These are phyloP conservation scores for Argentina anserina DNA, from an alignment of 306 rosid species.

Conservation along the genomic window DNA sequence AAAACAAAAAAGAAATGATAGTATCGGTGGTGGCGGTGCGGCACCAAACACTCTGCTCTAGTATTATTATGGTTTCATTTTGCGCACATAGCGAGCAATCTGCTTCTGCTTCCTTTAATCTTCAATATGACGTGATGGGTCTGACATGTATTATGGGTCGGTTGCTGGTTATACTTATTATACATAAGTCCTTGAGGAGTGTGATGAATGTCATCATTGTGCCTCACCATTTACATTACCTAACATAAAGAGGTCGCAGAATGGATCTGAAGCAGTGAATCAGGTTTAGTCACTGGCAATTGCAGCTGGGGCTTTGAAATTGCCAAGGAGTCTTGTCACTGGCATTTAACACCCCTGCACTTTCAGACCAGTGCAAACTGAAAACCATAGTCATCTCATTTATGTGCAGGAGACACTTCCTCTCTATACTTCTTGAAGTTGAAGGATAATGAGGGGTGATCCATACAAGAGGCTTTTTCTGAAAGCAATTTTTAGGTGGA, in stretches of 20 bases:
- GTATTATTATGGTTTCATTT: not conserved
- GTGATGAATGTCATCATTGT: not conserved
- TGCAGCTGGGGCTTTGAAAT: slow-evolving; percentile 7
- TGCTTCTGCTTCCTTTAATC: not conserved
- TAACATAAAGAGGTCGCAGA: not conserved
- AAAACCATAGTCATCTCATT: not conserved
- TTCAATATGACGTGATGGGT: slow-evolving; percentile 3
- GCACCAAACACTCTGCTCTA: not conserved
- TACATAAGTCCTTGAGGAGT: not conserved
- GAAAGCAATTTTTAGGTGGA: not conserved
- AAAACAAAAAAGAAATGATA: not conserved
- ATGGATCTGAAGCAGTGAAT: not conserved
- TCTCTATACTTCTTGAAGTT: not conserved
- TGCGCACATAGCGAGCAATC: not conserved
- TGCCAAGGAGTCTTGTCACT: not conserved
- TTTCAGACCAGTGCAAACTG: not conserved
- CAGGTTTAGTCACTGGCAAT: not conserved
- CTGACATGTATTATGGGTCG: slow-evolving; percentile 5
- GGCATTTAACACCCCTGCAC: not conserved
- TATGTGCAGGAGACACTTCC: not conserved
- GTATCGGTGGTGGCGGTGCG: not conserved
- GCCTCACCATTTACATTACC: not conserved
- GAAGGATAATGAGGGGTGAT: not conserved
- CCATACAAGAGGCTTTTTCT: not conserved
- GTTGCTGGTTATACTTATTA: not conserved